Evolutionary conservation across 1,284 basidiomycete species (phyloP).

Genomic region (Sporisorium graminicola): DNA sequence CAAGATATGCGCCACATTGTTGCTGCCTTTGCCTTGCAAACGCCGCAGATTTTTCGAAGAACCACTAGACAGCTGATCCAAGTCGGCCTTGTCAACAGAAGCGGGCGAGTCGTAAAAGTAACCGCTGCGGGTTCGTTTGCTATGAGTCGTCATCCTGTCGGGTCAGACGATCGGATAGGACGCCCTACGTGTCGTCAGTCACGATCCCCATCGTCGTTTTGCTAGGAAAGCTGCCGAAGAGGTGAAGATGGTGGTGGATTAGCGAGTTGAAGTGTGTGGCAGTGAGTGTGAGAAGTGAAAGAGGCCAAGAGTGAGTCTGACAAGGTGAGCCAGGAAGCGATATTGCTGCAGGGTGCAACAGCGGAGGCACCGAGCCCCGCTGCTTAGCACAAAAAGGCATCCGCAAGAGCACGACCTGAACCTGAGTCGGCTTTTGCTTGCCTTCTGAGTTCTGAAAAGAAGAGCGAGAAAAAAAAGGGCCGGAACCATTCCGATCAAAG

Average conservation of each 20-base stretch:
- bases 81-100: background rate
- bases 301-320: too few relatives aligned
- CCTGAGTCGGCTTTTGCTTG: too few relatives aligned
- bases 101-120: background rate
- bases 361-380: background rate
- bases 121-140: conserved; percentile 7
- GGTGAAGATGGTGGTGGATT: too few relatives aligned
- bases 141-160: conserved; percentile 15
- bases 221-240: too few relatives aligned
- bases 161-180: background rate
- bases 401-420: too few relatives aligned
- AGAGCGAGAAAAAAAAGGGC: conserved; percentile 7
- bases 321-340: background rate
- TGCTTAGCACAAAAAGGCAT: background rate
- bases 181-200: too few relatives aligned
- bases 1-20: conserved; percentile 12
- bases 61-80: background rate
- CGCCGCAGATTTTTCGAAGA: background rate
- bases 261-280: background rate
- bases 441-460: conserved; percentile 2
- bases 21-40: background rate
- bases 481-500: conserved; percentile 39
- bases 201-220: too few relatives aligned
- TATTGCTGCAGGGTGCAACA: background rate
- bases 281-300: background rate